Conservation (phyloP, 73 alveolate species). For the Tetrahymena malaccensis region DNA sequence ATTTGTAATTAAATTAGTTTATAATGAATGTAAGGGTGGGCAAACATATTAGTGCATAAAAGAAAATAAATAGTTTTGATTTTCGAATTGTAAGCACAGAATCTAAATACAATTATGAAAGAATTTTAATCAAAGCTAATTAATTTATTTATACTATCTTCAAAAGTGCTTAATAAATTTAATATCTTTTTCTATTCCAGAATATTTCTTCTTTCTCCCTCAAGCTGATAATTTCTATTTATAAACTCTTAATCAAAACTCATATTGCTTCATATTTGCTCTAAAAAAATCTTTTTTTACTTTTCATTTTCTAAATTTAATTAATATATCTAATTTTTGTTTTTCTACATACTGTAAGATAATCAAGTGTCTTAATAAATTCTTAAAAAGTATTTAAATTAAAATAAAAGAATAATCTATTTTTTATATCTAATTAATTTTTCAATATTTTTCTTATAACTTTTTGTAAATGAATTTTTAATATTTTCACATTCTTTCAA, state of each 20-base stretch:
- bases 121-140: not conserved
- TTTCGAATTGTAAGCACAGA: not conserved
- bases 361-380: too few species aligned
- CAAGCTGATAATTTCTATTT: not conserved
- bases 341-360: too few species aligned
- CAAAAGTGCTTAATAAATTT: not conserved
- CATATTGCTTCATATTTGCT: not conserved
- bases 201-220: not conserved
- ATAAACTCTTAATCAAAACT: not conserved
- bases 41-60: too few species aligned
- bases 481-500: too few species aligned
- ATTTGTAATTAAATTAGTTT: not conserved
- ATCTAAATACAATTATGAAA: not conserved
- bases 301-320: too few species aligned
- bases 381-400: too few species aligned
- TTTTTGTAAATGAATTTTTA: too few species aligned
- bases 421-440: too few species aligned
- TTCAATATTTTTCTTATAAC: too few species aligned
- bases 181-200: not conserved
- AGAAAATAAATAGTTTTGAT: not conserved
- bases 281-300: too few species aligned
- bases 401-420: too few species aligned
- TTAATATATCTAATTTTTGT: too few species aligned
- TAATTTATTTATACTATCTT: not conserved
- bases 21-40: not conserved